Evolutionary conservation across 176 grass and related monocot genomes (phyloP).

Genomic region (Oryza glumipatula): DNA sequence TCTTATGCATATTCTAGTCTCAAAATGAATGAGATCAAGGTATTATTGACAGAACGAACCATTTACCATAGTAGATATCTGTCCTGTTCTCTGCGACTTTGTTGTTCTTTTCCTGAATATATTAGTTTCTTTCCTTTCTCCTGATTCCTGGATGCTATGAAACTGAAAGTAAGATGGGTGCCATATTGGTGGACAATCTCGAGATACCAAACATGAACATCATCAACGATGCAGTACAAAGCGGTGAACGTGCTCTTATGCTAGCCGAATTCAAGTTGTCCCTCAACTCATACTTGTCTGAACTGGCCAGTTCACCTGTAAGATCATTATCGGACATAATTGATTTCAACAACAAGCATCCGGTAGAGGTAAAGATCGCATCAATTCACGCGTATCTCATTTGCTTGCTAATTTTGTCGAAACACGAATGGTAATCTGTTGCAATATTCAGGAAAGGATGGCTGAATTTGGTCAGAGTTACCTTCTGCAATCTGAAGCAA

Average conservation of each 20-base stretch:
- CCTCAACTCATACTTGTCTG: slow-evolving; percentile 71
- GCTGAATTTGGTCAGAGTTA: slow-evolving; percentile 64
- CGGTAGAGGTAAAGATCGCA: slow-evolving; percentile 44
- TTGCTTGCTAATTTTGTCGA: neutral
- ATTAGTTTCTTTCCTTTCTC: neutral
- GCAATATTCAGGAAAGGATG: slow-evolving; percentile 57
- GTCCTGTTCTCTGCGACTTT: neutral
- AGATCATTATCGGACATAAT: slow-evolving; percentile 82
- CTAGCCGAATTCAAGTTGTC: slow-evolving; percentile 79
- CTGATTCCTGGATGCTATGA: neutral
- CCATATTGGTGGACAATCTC: slow-evolving; percentile 69
- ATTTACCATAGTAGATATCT: neutral
- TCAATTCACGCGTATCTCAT: neutral
- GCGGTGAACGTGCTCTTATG: slow-evolving; percentile 58
- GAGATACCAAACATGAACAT: slow-evolving; percentile 68
- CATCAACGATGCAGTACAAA: slow-evolving; percentile 56
- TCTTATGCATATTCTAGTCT: neutral
- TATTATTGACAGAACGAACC: neutral
- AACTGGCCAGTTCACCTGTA: slow-evolving; percentile 53
- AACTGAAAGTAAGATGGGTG: slow-evolving; percentile 60
- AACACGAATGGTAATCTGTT: neutral
- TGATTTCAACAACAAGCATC: slow-evolving; percentile 65
- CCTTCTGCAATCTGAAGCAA: slow-evolving; percentile 68
- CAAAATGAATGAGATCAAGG: neutral
- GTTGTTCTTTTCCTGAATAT: neutral